Percentiles rank a stretch among this genome's conserved stretches.
phyloP scores from a whole-genome alignment of 768 basidiomycete genomes.

The Atractiella rhizophila region DNA sequence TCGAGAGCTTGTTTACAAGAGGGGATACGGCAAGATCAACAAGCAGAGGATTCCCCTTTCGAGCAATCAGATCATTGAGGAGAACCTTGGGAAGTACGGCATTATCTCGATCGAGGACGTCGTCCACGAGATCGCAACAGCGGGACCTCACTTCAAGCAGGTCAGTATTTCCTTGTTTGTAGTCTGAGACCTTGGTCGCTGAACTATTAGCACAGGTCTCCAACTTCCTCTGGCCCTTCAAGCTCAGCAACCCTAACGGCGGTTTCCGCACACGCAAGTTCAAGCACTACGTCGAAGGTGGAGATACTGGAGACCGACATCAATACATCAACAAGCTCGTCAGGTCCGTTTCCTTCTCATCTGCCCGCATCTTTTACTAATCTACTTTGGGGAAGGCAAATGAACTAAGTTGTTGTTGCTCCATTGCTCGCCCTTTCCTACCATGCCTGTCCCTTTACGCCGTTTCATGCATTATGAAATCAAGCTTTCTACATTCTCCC shows the following conservation, averaged over 20 bases:
- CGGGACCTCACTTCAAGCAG: conserved; percentile 98
- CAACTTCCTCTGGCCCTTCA: conserved; percentile 99
- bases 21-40: conserved; percentile 93
- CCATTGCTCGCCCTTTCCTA: too few species aligned
- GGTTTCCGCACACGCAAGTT: conserved; percentile 97
- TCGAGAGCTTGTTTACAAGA: conserved; percentile 96
- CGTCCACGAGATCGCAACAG: conserved; percentile 82
- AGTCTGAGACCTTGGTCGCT: neutral
- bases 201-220: conserved; percentile 17
- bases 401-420: too few species aligned
- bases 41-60: conserved; percentile 89
- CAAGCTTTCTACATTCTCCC: too few species aligned
- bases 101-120: conserved; percentile 94
- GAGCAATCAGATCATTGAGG: conserved; percentile 83
- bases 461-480: too few species aligned
- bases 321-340: conserved; percentile 92
- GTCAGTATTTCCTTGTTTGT: conserved; percentile 25
- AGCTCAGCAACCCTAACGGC: conserved; percentile 94
- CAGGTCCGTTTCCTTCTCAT: too few species aligned
- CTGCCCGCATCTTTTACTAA: too few species aligned
- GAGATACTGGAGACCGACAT: conserved; percentile 56
- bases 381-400: too few species aligned
- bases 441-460: too few species aligned
- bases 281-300: conserved; percentile 27
- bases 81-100: conserved; percentile 66